A percentile compares a stretch with the other conserved stretches of the same genome.
These are phyloP conservation scores for Tylopilus sp. DNA, from an alignment of 768 basidiomycete genomes.

Conservation along the genomic window DNA sequence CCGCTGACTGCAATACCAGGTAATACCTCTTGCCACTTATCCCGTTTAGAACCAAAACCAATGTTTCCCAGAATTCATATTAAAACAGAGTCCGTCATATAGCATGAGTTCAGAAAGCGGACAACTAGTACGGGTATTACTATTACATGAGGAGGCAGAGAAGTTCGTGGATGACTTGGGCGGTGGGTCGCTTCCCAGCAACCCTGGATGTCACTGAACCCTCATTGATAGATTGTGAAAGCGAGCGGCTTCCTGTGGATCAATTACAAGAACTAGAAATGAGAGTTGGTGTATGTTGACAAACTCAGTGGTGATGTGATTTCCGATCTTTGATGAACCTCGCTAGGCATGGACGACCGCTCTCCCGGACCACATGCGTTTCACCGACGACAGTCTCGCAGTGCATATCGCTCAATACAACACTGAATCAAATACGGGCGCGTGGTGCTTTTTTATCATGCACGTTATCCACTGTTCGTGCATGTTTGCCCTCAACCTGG, in stretches of 20 bases:
- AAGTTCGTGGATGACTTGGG: conserved; percentile 48
- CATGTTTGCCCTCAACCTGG: conserved; percentile 58
- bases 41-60: neutral
- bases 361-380: conserved; percentile 69
- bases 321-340: conserved; percentile 5
- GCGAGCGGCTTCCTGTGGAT: conserved; percentile 29
- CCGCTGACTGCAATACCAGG: conserved; percentile 37
- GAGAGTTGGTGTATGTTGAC: conserved; percentile 36
- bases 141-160: conserved; percentile 63
- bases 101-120: conserved; percentile 57
- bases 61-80: conserved; percentile 56
- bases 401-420: conserved; percentile 76
- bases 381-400: conserved; percentile 63
- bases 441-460: conserved; percentile 79
- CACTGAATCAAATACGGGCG: conserved; percentile 72
- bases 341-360: conserved; percentile 59
- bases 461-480: conserved; percentile 72
- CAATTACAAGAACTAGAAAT: conserved; percentile 41
- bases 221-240: conserved; percentile 25
- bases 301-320: neutral
- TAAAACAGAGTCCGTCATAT: conserved; percentile 57
- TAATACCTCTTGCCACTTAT: conserved; percentile 12
- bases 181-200: conserved; percentile 34
- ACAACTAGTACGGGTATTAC: conserved; percentile 66
- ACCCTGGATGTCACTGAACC: conserved; percentile 24